Conservation (phyloP, 2,329 filamentous ascomycete species). For the Neofusicoccum sp. region DNA sequence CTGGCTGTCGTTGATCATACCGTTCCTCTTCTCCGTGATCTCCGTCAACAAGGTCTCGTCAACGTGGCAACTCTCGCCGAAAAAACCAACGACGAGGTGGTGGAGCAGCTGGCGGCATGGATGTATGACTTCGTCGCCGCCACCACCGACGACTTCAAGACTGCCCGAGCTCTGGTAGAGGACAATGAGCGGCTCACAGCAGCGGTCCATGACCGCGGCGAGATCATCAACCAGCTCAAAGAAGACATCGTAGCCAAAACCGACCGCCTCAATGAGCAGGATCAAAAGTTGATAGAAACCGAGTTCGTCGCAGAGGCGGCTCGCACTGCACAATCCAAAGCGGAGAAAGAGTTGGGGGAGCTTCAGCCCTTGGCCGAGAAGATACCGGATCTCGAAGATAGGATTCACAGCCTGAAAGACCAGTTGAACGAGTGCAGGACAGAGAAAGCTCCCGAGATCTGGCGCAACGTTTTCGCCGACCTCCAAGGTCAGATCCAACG, state of each 20-base stretch:
- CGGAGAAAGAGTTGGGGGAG: fast-evolving
- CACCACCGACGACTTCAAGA: not conserved
- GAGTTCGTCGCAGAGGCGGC: not conserved
- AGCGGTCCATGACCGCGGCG: not conserved
- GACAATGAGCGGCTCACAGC: not conserved
- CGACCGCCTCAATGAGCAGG: not conserved
- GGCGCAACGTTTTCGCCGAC: not conserved
- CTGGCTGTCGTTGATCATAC: not conserved
- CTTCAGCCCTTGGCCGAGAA: not conserved
- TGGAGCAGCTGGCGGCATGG: not conserved
- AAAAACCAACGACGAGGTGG: not conserved
- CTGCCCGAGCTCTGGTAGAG: not conserved
- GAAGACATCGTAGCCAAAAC: not conserved
- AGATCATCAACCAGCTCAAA: not conserved
- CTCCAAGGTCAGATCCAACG: not conserved
- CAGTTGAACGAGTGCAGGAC: not conserved
- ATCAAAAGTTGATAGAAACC: too few relatives aligned
- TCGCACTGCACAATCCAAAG: not conserved
- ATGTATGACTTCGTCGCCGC: not conserved
- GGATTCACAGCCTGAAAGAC: not conserved
- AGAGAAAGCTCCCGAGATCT: not conserved
- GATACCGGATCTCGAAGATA: not conserved
- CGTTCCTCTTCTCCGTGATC: fast-evolving
- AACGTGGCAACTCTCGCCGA: not conserved
- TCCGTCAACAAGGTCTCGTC: not conserved